Conservation (phyloP, 1,284 basidiomycete species). For the Austroboletus novae-zelandiae region DNA sequence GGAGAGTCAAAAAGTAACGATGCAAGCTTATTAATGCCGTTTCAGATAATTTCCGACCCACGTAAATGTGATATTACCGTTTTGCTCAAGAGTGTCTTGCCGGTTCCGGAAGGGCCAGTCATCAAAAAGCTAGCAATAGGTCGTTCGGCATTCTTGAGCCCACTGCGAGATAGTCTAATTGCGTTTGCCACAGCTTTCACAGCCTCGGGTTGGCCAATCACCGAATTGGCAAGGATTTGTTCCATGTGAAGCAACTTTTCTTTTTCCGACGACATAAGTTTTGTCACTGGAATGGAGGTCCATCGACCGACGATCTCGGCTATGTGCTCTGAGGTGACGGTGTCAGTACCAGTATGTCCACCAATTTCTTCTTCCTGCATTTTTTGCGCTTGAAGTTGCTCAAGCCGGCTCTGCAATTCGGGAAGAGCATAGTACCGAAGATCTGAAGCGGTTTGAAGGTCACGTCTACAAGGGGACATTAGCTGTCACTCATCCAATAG, state of each 20-base stretch:
- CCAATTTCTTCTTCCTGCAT: conserved; percentile 68
- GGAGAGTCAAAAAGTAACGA: conserved; percentile 86
- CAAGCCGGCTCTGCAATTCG: conserved; percentile 78
- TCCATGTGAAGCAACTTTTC: conserved; percentile 86
- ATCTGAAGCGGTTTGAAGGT: conserved; percentile 86
- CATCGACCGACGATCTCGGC: conserved; percentile 87
- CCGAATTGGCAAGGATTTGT: conserved; percentile 60
- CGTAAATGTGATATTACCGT: conserved; percentile 54
- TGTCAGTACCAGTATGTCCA: conserved; percentile 60
- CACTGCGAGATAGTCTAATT: conserved; percentile 87
- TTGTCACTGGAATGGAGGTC: conserved; percentile 90
- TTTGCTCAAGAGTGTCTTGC: conserved; percentile 87
- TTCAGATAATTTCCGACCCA: background rate
- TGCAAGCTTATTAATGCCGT: conserved; percentile 58
- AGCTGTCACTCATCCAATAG: background rate
- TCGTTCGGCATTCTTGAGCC: conserved; percentile 77
- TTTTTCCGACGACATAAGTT: conserved; percentile 87
- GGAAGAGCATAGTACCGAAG: conserved; percentile 93
- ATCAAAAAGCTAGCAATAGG: conserved; percentile 94
- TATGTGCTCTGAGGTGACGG: conserved; percentile 88
- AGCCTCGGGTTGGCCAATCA: conserved; percentile 90
- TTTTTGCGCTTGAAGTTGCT: conserved; percentile 71
- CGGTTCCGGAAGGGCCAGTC: conserved; percentile 90
- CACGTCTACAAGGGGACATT: conserved; percentile 47
- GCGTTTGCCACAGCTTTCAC: conserved; percentile 90